Conservation (phyloP, 108 stramenopile species). For the Cylindrotheca closterium region DNA sequence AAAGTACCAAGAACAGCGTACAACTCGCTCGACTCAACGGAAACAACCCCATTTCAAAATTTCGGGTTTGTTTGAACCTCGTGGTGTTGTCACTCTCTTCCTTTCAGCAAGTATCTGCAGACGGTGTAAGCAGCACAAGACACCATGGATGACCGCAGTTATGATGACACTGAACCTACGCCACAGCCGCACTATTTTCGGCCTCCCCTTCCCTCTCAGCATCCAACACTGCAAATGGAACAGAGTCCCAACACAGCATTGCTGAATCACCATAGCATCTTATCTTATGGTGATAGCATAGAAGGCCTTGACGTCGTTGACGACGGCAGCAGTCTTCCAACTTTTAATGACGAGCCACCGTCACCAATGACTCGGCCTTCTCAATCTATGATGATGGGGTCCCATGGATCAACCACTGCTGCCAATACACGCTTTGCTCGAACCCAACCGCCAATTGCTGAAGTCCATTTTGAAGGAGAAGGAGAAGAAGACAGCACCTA, state of each 20-base stretch:
- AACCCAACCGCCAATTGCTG: constrained; percentile 15
- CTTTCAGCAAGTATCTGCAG: too few species aligned
- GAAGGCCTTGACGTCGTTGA: neutral
- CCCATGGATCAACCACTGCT: neutral
- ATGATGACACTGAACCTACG: constrained; percentile 24
- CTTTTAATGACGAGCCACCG: constrained; percentile 1
- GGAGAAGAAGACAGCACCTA: constrained; percentile 21
- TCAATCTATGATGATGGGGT: constrained; percentile 9
- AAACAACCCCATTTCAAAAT: neutral
- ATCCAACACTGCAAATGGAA: neutral
- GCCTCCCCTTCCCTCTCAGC: constrained; percentile 18
- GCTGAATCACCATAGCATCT: neutral
- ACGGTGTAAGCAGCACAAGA: too few species aligned
- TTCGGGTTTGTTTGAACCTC: too few species aligned
- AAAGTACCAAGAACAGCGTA: too few species aligned
- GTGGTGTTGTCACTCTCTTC: too few species aligned
- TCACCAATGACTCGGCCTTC: constrained; percentile 20
- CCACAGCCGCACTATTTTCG: constrained; percentile 27
- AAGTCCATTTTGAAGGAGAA: constrained; percentile 12
- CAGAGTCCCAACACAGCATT: neutral
- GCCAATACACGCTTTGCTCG: neutral
- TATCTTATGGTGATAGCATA: neutral
- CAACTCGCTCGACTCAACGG: neutral
- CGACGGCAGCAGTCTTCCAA: neutral
- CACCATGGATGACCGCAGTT: constrained; percentile 9